Base-by-base conservation (phyloP, 2,329 filamentous ascomycete genomes). In the Geosmithia flava region DNA sequence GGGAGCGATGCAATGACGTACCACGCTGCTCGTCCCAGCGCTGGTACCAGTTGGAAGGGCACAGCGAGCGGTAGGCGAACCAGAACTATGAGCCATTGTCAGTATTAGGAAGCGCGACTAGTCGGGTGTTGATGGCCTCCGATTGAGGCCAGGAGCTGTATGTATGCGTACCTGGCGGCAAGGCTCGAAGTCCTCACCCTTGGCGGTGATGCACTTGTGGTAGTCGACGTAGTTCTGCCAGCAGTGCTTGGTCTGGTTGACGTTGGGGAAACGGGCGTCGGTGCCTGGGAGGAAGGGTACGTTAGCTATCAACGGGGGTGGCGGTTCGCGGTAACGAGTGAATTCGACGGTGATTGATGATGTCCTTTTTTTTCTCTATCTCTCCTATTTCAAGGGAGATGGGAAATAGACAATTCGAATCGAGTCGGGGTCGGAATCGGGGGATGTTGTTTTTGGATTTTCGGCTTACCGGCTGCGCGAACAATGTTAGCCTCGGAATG, bases 151-250 rank as follows among this genome's bases (percentile, higher is more conserved):
- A 11, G 11, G 33, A 37, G n/a, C 33, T 49, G 15, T 13, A 42
- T 29, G 7, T 20, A 30, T 20, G n/a, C 68, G 56, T 83, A 95
- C 90, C 85, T 96, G 90, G 64, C 83, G 85, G 85, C 91, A 97
- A 56, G 91, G 91, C 61, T 87, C 84, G 70, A 97, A 97, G 67
- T 96, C 90, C 78, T 97, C 91, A 71, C 91, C 91, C 81, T 97
- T 97, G 73, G 90, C 91, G 67, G 84, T 76, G 71, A 96, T 89
- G 78, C 93, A 98, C 81, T 98, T 98, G 83, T 98, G 87, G 80
- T 98, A 97, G 73, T 98, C 93, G 76, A 98, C 93, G 75, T 98
- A 98, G 81, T 98, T 98, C 72, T 98, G 94, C 93, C 93, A 98
- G 87, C 93, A 98, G 82, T 98, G 90, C 85, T 96, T 96, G 74